Percentiles rank a stretch among this genome's conserved stretches.
Conservation (phyloP, 805 yeast genomes). For the Saturnispora serradocipensis region DNA sequence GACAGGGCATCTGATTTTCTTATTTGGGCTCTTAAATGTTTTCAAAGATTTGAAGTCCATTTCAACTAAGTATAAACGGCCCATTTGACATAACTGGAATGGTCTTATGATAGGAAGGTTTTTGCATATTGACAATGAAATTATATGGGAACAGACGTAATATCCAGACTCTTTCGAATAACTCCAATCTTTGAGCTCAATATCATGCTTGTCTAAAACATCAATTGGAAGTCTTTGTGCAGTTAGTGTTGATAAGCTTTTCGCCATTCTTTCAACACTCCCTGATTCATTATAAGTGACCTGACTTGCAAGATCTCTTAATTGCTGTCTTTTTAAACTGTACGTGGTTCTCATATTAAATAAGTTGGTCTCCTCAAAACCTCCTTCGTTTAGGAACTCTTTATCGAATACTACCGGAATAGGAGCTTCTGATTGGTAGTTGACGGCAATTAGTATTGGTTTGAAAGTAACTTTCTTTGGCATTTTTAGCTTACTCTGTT, state of each 20-base stretch:
- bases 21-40: background rate
- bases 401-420: constrained; percentile 5
- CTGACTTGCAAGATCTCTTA: background rate
- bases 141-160: background rate
- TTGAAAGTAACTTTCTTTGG: constrained; percentile 1
- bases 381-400: constrained; percentile 1
- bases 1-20: background rate
- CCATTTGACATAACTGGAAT: constrained; percentile 4
- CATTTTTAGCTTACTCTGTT: background rate
- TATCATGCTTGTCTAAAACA: constrained; percentile 2
- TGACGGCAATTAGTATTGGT: background rate
- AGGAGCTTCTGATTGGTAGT: constrained; percentile 2
- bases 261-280: background rate
- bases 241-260: background rate
- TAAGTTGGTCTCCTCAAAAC: constrained; percentile 2
- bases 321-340: background rate
- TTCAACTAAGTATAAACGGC: background rate
- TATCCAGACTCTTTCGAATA: background rate
- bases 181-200: background rate
- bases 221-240: constrained; percentile 2
- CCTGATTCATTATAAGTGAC: background rate
- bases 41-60: background rate
- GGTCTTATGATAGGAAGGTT: background rate
- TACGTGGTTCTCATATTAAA: background rate
- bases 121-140: background rate